Base-by-base conservation (phyloP, 345 rosid species). In the Sapria himalayana region DNA sequence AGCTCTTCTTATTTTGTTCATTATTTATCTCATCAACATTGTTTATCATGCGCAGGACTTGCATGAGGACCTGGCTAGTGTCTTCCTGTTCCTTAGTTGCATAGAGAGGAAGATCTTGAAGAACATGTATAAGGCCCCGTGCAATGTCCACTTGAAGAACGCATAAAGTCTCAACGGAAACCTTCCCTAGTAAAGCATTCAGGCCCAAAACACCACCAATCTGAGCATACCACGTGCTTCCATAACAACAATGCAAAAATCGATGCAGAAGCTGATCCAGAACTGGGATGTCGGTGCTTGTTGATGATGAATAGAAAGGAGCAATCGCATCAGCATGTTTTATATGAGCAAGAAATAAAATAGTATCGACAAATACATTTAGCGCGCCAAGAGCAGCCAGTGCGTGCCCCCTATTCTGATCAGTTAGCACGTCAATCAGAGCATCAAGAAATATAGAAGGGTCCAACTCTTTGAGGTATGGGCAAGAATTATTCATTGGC, bases 161-260 rank as follows among this genome's bases (percentile, higher is more conserved):
- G 57, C 93, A 84, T 49, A 89, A 48, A 25, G 77, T 74, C 62
- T 89, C 99, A 49, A 84, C 99, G 56, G 93, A 82, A 43, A 84
- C 93, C 73, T 84, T 89, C 39, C 99, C 99, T 33, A 89, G 92
- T 59, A 89, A 56, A 45, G 93, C 92, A 54, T 92, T 91, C 41
- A 89, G 76, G 22, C 99, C 95, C 92, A 84, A 74, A 55, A 89
- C 99, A 52, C 95, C 99, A 48, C 99, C 99, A 77, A 89, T 79
- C 55, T 89, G 98, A 24, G 93, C 81, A 65, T 89, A 93, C 98
- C 98, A 89, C 19, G 81, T 74, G 56, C 71, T 89, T 50, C 98
- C 98, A 64, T 77, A 84, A 62, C 93, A 89, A 63, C 95, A 81
- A 63, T 84, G 95, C 56, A 89, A 60, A 55, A 89, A 92, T 31